Base-by-base conservation (phyloP, 2,329 filamentous ascomycete species). In the Phyllosticta citrichinensis region DNA sequence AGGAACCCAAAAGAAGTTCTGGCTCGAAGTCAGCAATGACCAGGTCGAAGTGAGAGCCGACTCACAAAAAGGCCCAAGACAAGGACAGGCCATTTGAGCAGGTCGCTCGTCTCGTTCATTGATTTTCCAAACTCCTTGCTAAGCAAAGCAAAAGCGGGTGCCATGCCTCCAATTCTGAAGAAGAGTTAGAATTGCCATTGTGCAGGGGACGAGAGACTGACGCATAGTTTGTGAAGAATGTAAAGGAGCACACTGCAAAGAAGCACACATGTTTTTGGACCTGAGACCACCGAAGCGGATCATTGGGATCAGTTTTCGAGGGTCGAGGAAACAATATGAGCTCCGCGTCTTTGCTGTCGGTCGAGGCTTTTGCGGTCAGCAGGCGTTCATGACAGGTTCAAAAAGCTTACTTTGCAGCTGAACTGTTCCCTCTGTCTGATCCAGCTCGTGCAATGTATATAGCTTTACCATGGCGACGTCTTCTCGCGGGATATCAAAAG, bases 1-100 rank as follows among this genome's bases (percentile, higher is more conserved):
- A 14, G 79, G 79, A 5, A 80, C 77, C 78, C 77, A 80, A 65
- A 80, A 71, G 70, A 81, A 81, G 64, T 81, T 81, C 62, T 62
- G 5, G 14, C 12, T n/a, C 6, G 1, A 20, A 11, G 14, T 52
- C 12, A 52, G 51, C 19, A 12, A 53, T 2, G 8, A 40, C 22
- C 14, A 19, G 17, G 8, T 20, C 14, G 11, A 20, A 12, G 1
- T 24, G 2, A 3, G n/a, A 24, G 19, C 14, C 5, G 12, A 27
- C 51, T 33, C 20, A 62, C 60, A 66, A 78, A 79, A 30, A 78
- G 74, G 1, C 79, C 78, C 2, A 81, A 73, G 1, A 79, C 74
- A 2, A 81, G 68, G 63, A 81, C 78, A 1, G 73, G 73, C 66
- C 71, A 75, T 12, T 74, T 65, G 1, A 76, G 68, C 1, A 76